Evolutionary conservation across 2,329 filamentous ascomycete genomes (phyloP), one percentile per base, ranked within the genome.

Genomic region (Trichoderma asperellum): DNA sequence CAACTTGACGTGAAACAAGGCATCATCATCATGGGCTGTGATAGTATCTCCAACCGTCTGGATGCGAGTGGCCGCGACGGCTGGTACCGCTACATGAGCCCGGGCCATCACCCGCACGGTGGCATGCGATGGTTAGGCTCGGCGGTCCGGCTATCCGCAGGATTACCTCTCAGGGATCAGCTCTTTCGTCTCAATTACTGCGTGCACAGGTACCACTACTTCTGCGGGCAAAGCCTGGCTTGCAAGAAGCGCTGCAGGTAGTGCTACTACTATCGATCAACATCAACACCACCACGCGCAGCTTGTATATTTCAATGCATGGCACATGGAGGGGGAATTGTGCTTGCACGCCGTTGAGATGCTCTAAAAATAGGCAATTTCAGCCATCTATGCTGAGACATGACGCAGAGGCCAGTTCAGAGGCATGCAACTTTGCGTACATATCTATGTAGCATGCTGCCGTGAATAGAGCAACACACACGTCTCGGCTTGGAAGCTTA

Each of bases 381-480:
- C n/a, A 40, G 8, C 24, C 16, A 16, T 40, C 37, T 35, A 35
- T 32, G 2, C 49, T 37, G 12, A 24, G 11, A 29, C 43, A 24
- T 18, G 11, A 21, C 29, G n/a, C 40, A 43, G 47, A 52, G 4
- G 34, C 52, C n/a, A 35, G 37, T 27, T 16, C 35, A 34, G 6
- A 34, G 59, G 60, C 67, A 55, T 43, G 47, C 49, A 37, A 43
- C 18, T 43, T 10, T 18, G 37, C 5, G 37, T 40, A 18, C 14
- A 16, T 40, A 8, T 16, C 10, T 16, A 34, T 27, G 16, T 16
- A 24, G 24, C 24, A 24, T 24, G 43, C 5, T 40, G 34, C 40
- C 29, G 27, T 56, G 66, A 67, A 55, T 70, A 60, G 56, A 67
- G 55, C 68, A 67, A 70, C 29, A 66, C 55, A 68, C 47, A 18